These are phyloP conservation scores for Elaeagnus macrophylla DNA, from an alignment of 306 rosid genomes.

Conservation along the genomic window DNA sequence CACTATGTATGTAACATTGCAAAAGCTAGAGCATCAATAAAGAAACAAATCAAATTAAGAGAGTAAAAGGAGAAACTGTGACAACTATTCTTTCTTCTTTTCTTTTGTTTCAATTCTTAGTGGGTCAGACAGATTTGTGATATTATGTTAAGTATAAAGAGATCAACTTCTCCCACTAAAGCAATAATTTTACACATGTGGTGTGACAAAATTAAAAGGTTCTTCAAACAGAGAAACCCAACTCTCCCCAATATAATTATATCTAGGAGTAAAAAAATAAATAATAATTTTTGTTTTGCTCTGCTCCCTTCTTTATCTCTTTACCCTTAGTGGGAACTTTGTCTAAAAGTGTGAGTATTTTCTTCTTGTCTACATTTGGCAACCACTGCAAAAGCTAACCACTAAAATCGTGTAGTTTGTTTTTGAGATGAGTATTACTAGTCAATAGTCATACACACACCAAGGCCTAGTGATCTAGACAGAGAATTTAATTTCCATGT, in stretches of 20 bases:
- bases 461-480: background rate
- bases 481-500: background rate
- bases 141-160: constrained; percentile 17
- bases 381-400: constrained; percentile 26
- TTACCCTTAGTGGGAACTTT: constrained; percentile 38
- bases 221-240: constrained; percentile 25
- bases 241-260: constrained; percentile 14
- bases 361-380: constrained; percentile 41
- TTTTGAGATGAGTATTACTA: constrained; percentile 29
- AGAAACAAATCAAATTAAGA: constrained; percentile 15
- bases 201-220: constrained; percentile 39
- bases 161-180: constrained; percentile 54
- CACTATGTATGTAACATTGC: constrained; percentile 37
- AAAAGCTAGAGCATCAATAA: constrained; percentile 14
- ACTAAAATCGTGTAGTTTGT: constrained; percentile 15
- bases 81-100: constrained; percentile 26
- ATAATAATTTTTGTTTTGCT: constrained; percentile 17
- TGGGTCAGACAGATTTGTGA: background rate
- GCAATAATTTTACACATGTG: constrained; percentile 40
- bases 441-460: constrained; percentile 29
- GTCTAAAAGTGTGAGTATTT: constrained; percentile 40
- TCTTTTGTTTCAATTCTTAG: no score
- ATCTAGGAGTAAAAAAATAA: constrained; percentile 38
- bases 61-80: constrained; percentile 23
- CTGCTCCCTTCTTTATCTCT: constrained; percentile 3